Conservation (phyloP, 768 basidiomycete genomes). For the Mycena sanguinolenta region DNA sequence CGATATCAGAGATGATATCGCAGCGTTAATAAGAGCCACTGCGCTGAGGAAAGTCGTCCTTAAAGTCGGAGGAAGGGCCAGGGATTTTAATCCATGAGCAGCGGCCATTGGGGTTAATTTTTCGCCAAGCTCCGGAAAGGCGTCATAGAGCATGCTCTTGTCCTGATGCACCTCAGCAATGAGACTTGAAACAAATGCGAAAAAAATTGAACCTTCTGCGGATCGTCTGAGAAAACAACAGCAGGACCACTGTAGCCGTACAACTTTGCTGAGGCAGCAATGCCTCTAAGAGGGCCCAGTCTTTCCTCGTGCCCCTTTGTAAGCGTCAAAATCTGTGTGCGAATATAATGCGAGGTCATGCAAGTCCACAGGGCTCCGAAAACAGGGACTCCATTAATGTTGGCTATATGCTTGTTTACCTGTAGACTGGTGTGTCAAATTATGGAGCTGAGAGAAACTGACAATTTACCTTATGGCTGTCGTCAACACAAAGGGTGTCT, state of each 20-base stretch:
- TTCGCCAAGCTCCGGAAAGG: conserved; percentile 24
- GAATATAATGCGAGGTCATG: conserved; percentile 36
- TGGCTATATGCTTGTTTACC: conserved; percentile 45
- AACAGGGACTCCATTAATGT: conserved; percentile 37
- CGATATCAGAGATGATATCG: not conserved
- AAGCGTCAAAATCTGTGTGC: not conserved
- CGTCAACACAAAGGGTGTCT: not conserved
- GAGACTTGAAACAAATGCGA: not conserved
- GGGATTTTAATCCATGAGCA: not conserved
- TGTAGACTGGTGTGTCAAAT: conserved; percentile 30
- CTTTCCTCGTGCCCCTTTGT: conserved; percentile 15
- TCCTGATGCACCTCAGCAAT: conserved; percentile 7
- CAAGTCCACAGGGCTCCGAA: conserved; percentile 44
- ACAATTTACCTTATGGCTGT: not conserved
- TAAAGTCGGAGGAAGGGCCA: not conserved
- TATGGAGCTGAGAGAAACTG: not conserved
- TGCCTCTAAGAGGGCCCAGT: not conserved
- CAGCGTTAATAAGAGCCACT: not conserved
- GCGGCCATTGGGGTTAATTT: not conserved
- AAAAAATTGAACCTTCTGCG: conserved; percentile 16
- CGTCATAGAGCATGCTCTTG: conserved; percentile 10
- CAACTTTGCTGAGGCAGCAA: not conserved
- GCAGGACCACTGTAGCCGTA: conserved; percentile 19
- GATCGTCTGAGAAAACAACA: conserved; percentile 30
- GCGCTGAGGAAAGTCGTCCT: not conserved